Percentiles rank a stretch among this genome's conserved stretches.
These are phyloP conservation scores for Metschnikowia sp. DNA, from an alignment of 805 yeast species.

Conservation along the genomic window DNA sequence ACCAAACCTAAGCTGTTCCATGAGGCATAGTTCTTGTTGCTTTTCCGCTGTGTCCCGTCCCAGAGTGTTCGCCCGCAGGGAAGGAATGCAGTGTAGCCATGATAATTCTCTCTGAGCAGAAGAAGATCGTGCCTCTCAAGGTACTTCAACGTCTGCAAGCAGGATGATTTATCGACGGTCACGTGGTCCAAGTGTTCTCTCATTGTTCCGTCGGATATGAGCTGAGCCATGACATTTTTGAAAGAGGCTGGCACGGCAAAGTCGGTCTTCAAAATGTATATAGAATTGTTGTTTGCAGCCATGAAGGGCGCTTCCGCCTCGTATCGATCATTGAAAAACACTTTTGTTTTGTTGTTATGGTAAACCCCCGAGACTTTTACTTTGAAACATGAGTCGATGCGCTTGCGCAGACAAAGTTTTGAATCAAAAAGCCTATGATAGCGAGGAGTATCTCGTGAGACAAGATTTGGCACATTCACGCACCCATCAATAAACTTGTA, in stretches of 20 bases:
- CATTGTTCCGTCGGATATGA: conserved; percentile 32
- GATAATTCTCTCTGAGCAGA: conserved; percentile 47
- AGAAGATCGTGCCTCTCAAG: conserved; percentile 51
- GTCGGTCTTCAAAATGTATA: conserved; percentile 61
- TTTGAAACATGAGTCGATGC: conserved; percentile 57
- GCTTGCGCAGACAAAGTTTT: conserved; percentile 52
- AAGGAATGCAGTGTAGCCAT: conserved; percentile 72
- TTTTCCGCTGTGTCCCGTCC: conserved; percentile 7
- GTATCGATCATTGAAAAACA: conserved; percentile 54
- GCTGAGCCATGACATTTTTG: conserved; percentile 55
- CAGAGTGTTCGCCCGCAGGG: conserved; percentile 57
- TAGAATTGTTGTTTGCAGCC: conserved; percentile 58
- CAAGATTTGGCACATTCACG: conserved; percentile 26
- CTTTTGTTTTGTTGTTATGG: conserved; percentile 11
- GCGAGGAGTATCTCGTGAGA: conserved; percentile 4
- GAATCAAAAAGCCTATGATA: conserved; percentile 44
- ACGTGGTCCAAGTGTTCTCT: conserved; percentile 26
- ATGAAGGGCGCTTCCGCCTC: conserved; percentile 43
- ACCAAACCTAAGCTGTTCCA: conserved; percentile 67
- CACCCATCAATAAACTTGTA: conserved; percentile 62
- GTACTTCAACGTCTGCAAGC: conserved; percentile 62
- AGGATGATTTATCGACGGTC: conserved; percentile 37
- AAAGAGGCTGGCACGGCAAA: conserved; percentile 62
- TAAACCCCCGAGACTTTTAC: conserved; percentile 31
- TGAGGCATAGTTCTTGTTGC: conserved; percentile 29